Evolutionary conservation across 1,139 yeast species (phyloP).

Genomic region (Yamadazyma pseudoaaseri): DNA sequence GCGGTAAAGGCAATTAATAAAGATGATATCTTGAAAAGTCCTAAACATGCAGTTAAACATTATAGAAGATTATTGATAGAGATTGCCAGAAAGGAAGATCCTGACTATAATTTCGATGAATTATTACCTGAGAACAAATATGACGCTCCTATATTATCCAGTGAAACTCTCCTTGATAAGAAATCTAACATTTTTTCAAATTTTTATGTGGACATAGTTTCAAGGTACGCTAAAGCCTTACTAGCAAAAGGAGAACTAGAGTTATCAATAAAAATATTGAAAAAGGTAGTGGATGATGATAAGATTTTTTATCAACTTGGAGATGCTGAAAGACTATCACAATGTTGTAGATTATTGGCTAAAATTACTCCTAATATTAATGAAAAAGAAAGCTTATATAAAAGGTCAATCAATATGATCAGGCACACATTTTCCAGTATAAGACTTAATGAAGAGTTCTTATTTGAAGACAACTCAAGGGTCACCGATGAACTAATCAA

Average conservation of each 20-base stretch:
- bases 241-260: constrained; percentile 42
- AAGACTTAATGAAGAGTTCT: constrained; percentile 23
- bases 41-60: constrained; percentile 46
- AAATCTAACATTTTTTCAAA: constrained; percentile 38
- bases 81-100: constrained; percentile 31
- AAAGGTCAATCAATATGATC: constrained; percentile 44
- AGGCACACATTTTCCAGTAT: constrained; percentile 27
- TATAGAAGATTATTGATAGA: constrained; percentile 40
- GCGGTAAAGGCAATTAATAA: constrained; percentile 47
- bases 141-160: constrained; percentile 33
- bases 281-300: constrained; percentile 35
- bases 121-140: constrained; percentile 21
- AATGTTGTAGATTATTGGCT: constrained; percentile 39
- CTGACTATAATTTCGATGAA: constrained; percentile 27
- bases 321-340: constrained; percentile 45
- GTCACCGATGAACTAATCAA: constrained; percentile 39
- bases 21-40: constrained; percentile 44
- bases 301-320: constrained; percentile 40
- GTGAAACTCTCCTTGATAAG: constrained; percentile 28
- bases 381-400: constrained; percentile 34
- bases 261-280: constrained; percentile 28
- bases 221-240: constrained; percentile 42
- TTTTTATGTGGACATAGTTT: constrained; percentile 45
- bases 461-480: constrained; percentile 26
- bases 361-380: constrained; percentile 24